phyloP scores from a whole-genome alignment of 2,329 filamentous ascomycete genomes.

The Nigrospora sphaerica region DNA sequence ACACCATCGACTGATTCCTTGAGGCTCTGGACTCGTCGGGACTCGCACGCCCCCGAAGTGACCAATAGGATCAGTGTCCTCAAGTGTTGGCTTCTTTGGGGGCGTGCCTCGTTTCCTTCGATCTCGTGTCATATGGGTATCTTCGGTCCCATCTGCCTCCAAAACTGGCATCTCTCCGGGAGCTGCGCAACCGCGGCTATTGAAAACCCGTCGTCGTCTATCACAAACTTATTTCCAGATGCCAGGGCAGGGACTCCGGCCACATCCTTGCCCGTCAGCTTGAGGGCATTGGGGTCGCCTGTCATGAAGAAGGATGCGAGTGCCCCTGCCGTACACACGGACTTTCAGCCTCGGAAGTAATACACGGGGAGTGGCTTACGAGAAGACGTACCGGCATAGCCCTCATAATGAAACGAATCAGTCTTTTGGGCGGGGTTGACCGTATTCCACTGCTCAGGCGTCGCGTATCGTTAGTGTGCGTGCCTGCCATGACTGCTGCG shows the following conservation, averaged over 20 bases:
- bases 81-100: too few species aligned
- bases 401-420: slow-evolving; percentile 46
- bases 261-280: slow-evolving; percentile 37
- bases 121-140: slow-evolving; percentile 31
- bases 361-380: not conserved
- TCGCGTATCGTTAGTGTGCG: not conserved
- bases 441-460: slow-evolving; percentile 41
- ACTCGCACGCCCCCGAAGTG: too few species aligned
- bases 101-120: too few species aligned
- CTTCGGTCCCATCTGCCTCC: slow-evolving; percentile 36
- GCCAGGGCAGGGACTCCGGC: slow-evolving; percentile 36
- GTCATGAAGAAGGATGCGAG: slow-evolving; percentile 55
- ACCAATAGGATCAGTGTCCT: too few species aligned
- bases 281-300: slow-evolving; percentile 49
- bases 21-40: too few species aligned
- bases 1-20: slow-evolving; percentile 42
- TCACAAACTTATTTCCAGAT: slow-evolving; percentile 40
- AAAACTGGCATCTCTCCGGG: slow-evolving; percentile 43
- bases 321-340: slow-evolving; percentile 32
- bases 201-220: slow-evolving; percentile 36
- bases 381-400: slow-evolving; percentile 28
- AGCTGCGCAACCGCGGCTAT: slow-evolving; percentile 30
- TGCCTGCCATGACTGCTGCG: not conserved
- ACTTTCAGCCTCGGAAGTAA: slow-evolving; percentile 3
- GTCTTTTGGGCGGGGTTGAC: slow-evolving; percentile 43